Evolutionary conservation across 805 yeast genomes (phyloP), one percentile per base, ranked within the genome.

Genomic region (Danielozyma ontarioensis): DNA sequence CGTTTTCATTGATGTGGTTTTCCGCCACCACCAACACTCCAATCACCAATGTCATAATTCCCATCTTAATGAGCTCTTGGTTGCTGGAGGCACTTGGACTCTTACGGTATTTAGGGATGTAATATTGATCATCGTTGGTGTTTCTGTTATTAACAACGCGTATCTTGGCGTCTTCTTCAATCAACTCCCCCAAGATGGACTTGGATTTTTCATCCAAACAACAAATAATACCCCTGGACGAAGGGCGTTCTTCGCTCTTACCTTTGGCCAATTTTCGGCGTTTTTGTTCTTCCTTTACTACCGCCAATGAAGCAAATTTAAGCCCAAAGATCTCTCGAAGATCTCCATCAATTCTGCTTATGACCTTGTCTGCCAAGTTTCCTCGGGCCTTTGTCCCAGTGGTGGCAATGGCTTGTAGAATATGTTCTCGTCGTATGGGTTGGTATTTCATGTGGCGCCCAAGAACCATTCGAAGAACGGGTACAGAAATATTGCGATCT

Each of bases 1-100:
- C 55, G 3, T 27, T 21, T 36, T 62, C 67, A 3, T 48, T 36
- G 10, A 60, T 32, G 33, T 57, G 53, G 37, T 64, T 63, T 17
- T 57, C 64, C 24, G 54, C 41, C 12, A 64, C 39, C 0, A 66
- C 47, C 5, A 65, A 35, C 6, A 62, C 25, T 8, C 60, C 33
- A 4, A 64, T 28, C 4, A 64, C 41, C 23, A 62, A 35, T 21
- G 57, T 32, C 23, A 53, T 40, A 2, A 66, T 24, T 7, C 72
- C 70, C 2, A 46, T 42, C 33, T 54, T 50, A 10, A 59, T 47
- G 25, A 59, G 39, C 23, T 59, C 66, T 6, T 28, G 26, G 35
- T 56, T 54, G 14, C 50, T 48, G 16, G 42, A 38, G 2, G 59
- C 54, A 3, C 48, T 28, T 3, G 31, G 31, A 1, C 44, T 28